A percentile compares a stretch with the other conserved stretches of the same genome.
phyloP scores from a whole-genome alignment of 75 land plant species.

The Picea sitchensis region DNA sequence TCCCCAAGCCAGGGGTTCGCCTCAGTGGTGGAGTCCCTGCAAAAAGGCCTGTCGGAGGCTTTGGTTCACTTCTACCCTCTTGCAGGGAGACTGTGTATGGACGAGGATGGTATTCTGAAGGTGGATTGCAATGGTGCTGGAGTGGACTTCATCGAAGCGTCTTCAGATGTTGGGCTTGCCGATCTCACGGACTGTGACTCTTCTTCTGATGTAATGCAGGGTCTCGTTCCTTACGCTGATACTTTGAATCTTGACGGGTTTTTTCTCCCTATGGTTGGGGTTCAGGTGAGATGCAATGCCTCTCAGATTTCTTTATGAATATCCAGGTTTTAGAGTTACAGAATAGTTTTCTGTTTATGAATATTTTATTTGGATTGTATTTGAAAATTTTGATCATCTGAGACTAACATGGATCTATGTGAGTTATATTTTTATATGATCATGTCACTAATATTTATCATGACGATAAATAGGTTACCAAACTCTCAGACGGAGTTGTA shows the following conservation, averaged over 20 bases:
- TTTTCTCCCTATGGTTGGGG: constrained; percentile 42
- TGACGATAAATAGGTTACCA: constrained; percentile 28
- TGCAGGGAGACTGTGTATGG: constrained; percentile 54
- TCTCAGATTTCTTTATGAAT: no score
- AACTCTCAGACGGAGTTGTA: constrained; percentile 61
- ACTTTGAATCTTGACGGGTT: constrained; percentile 54
- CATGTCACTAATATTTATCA: no score
- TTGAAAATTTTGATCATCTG: no score
- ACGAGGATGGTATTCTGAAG: constrained; percentile 57
- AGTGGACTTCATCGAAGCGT: constrained; percentile 47
- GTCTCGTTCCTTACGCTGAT: constrained; percentile 40
- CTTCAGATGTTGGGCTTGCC: constrained; percentile 11
- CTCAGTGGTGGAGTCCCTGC: constrained; percentile 36
- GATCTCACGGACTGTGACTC: constrained; percentile 20
- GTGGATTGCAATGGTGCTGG: constrained; percentile 65
- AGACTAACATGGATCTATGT: no score
- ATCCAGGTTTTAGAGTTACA: no score
- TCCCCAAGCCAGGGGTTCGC: constrained; percentile 22
- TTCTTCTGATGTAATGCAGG: constrained; percentile 20
- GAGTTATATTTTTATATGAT: no score
- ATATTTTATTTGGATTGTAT: no score
- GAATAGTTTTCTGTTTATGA: no score
- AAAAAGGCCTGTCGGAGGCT: constrained; percentile 39
- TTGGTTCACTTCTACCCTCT: constrained; percentile 60
- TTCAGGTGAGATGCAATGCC: constrained; percentile 37